These are phyloP conservation scores for Ballota nigra DNA, from an alignment of 257 asterid genomes.

Conservation along the genomic window DNA sequence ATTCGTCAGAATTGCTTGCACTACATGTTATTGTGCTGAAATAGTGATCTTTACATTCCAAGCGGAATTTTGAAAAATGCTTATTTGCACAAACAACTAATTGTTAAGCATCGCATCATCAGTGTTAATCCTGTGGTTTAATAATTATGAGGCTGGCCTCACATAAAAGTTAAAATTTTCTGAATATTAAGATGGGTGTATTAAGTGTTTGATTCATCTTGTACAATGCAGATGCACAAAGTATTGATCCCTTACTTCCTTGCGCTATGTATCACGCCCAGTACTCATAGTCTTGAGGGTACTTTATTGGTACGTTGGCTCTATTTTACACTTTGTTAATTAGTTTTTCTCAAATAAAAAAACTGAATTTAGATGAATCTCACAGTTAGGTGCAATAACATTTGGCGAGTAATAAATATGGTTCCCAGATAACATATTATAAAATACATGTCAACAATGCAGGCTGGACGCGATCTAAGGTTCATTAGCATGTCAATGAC, in stretches of 20 bases:
- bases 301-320: slow-evolving; percentile 62
- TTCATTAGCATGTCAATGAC: slow-evolving; percentile 83
- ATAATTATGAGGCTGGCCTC: slow-evolving; percentile 8
- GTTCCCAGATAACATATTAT: neutral
- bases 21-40: neutral
- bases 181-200: slow-evolving; percentile 2
- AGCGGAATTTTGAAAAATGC: neutral
- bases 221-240: slow-evolving; percentile 81
- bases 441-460: slow-evolving; percentile 25
- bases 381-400: neutral
- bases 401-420: neutral
- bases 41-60: slow-evolving; percentile 1
- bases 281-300: slow-evolving; percentile 96
- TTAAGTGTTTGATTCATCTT: slow-evolving; percentile 4
- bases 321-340: slow-evolving; percentile 15
- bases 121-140: neutral
- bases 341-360: slow-evolving; percentile 5
- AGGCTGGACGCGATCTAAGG: slow-evolving; percentile 96
- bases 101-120: neutral
- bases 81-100: slow-evolving; percentile 6
- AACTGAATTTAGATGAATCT: slow-evolving; percentile 7
- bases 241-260: slow-evolving; percentile 81
- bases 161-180: slow-evolving; percentile 1
- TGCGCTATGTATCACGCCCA: slow-evolving; percentile 77
- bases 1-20: neutral